Conservation (phyloP, 768 basidiomycete species). For the Pisolithus tinctorius region DNA sequence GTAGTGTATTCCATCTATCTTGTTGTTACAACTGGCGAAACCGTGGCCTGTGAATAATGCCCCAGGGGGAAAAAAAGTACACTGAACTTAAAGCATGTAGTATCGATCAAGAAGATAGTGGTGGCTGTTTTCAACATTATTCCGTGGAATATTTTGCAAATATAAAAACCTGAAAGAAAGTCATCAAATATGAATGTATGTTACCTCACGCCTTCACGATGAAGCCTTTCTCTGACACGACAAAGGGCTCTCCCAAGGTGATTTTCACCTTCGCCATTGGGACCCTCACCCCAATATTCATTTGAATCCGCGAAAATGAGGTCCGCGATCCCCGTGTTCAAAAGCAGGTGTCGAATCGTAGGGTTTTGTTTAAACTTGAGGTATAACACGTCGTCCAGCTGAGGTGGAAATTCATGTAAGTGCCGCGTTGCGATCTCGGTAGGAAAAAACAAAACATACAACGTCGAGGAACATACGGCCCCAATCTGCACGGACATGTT, state of each 20-base stretch:
- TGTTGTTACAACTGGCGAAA: not conserved
- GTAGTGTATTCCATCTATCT: not conserved
- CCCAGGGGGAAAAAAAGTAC: slow-evolving; percentile 13
- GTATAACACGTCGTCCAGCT: slow-evolving; percentile 67
- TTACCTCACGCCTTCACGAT: slow-evolving; percentile 20
- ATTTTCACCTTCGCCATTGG: slow-evolving; percentile 45
- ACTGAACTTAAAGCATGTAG: slow-evolving; percentile 1
- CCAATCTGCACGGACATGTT: slow-evolving; percentile 51
- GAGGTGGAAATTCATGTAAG: not conserved
- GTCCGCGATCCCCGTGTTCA: slow-evolving; percentile 43
- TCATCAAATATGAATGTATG: not conserved
- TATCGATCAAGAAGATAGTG: not conserved
- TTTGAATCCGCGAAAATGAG: slow-evolving; percentile 56
- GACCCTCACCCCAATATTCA: slow-evolving; percentile 62
- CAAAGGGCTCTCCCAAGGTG: slow-evolving; percentile 56
- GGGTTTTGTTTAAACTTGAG: slow-evolving; percentile 70
- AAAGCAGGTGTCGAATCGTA: slow-evolving; percentile 44
- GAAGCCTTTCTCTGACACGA: slow-evolving; percentile 46
- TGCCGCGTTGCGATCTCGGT: not conserved
- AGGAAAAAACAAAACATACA: slow-evolving; percentile 30
- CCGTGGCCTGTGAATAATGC: not conserved
- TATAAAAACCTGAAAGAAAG: too few species aligned
- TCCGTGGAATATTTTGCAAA: too few species aligned
- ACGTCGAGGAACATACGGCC: slow-evolving; percentile 39
- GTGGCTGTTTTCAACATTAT: not conserved